Evolutionary conservation across 192 early-diverging fungal species (phyloP).

Genomic region (Gryganskiella cystojenkinii): DNA sequence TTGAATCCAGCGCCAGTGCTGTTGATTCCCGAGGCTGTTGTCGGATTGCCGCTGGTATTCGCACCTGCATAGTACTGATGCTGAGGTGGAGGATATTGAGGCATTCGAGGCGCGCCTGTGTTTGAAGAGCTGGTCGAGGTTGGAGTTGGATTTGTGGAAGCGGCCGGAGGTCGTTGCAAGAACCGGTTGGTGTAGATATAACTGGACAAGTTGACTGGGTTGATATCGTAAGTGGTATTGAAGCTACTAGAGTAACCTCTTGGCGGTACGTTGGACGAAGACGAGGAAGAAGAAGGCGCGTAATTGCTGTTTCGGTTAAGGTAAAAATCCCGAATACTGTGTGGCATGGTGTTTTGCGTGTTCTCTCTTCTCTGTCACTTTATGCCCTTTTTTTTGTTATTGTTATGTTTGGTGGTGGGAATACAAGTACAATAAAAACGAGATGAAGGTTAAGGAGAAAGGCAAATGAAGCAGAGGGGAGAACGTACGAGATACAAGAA

Average conservation of each 20-base stretch:
- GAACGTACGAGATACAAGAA: neutral
- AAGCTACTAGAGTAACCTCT: conserved; percentile 19
- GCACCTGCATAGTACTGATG: conserved; percentile 11
- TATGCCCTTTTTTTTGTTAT: too few species aligned
- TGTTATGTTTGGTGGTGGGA: too few species aligned
- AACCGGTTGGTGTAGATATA: conserved; percentile 18
- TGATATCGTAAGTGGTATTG: conserved; percentile 24
- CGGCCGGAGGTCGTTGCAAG: neutral
- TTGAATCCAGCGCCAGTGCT: neutral
- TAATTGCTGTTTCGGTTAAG: conserved; percentile 10
- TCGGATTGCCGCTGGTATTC: neutral
- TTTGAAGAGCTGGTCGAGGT: neutral
- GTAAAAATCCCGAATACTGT: conserved; percentile 17
- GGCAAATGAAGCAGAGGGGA: neutral
- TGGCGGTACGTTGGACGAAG: neutral
- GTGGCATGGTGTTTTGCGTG: conserved; percentile 9
- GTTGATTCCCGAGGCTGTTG: neutral
- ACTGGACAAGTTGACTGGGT: conserved; percentile 8
- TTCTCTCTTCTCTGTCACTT: too few species aligned
- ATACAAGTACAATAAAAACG: too few species aligned
- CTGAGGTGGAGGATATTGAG: conserved; percentile 28
- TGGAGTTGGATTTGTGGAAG: neutral
- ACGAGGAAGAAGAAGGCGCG: neutral
- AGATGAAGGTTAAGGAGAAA: neutral
- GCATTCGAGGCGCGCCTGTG: conserved; percentile 8